Base-by-base conservation (phyloP, 208 protist species). In the Perkinsela sp. region DNA sequence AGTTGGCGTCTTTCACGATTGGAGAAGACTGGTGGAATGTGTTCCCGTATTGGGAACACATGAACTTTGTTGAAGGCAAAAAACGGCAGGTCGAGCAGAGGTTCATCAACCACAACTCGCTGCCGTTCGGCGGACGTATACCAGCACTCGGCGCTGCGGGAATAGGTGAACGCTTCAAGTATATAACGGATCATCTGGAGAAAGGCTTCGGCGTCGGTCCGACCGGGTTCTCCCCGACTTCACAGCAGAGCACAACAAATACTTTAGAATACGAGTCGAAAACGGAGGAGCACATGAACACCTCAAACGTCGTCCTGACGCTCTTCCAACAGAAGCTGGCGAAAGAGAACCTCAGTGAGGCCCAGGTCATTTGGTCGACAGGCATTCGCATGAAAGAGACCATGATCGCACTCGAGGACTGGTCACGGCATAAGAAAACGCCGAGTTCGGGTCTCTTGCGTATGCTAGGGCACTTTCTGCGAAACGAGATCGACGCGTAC, bases 171-270 rank as follows among this genome's bases (percentile, higher is more conserved):
- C 86, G 86, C 67, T 80, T 91, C 67, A 82, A 81, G 48, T 80
- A 78, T 32, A 81, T 91, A 40, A 77, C 75, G 22, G 78, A 77
- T 16, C 82, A 91, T 74, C 88, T 82, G 69, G 71, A 75, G 22
- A 83, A 85, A 32, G 86, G 86, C 30, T 91, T 91, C 73, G 86
- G 86, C 32, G 74, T 91, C 1, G 83, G 83, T 2, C 83, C 86
- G 48, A 78, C 86, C 74, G 79, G 80, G 0, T 81, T 86, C 68
- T 83, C 82, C 1, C 86, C 86, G 30, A 71, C 73, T 30, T 77
- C 83, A 72, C 80, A 85, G 74, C 81, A 70, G 28, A 30, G 68
- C 1, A 77, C 78, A 69, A 81, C 75, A 68, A 81, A 89, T 69
- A 87, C 80, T 28, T 73, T 88, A 30, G 74, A 72, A 30, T 65